A percentile compares a stretch with the other conserved stretches of the same genome.
These are phyloP conservation scores for Massariosphaeria phaeospora DNA, from an alignment of 495 filamentous ascomycete genomes.

Conservation along the genomic window DNA sequence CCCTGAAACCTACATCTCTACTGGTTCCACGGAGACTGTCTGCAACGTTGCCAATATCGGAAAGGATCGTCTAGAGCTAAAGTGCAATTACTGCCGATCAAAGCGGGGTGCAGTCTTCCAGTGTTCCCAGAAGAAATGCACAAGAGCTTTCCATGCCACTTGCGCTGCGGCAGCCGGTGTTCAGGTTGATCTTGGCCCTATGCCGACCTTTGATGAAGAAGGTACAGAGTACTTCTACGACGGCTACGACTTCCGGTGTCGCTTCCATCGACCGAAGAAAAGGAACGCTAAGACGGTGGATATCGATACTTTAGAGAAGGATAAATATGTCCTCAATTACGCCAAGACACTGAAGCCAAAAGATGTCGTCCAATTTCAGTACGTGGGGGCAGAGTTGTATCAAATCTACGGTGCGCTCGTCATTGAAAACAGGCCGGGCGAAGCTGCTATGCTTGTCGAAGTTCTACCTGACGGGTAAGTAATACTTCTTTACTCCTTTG, in stretches of 20 bases:
- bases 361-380: conserved; percentile 85
- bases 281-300: conserved; percentile 71
- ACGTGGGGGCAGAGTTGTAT: conserved; percentile 58
- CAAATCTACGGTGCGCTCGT: conserved; percentile 82
- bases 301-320: conserved; percentile 62
- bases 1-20: conserved; percentile 80
- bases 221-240: conserved; percentile 84
- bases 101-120: conserved; percentile 95
- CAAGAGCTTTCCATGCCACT: conserved; percentile 88
- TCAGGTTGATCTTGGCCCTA: conserved; percentile 75
- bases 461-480: conserved; percentile 83
- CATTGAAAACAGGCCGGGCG: conserved; percentile 74
- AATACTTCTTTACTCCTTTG: not conserved
- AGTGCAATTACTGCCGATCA: conserved; percentile 90
- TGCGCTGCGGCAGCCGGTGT: conserved; percentile 90
- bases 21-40: conserved; percentile 67
- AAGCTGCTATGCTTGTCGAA: conserved; percentile 71
- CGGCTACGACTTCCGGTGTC: conserved; percentile 86
- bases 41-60: conserved; percentile 73
- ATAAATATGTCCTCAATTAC: conserved; percentile 62
- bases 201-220: conserved; percentile 86
- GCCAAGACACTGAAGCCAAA: conserved; percentile 63
- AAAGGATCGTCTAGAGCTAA: conserved; percentile 82
- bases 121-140: conserved; percentile 92
- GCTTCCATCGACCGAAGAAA: conserved; percentile 85